A percentile compares a stretch with the other conserved stretches of the same genome.
These are phyloP conservation scores for Sordariomycetes sp. DNA, from an alignment of 2,329 filamentous ascomycete genomes.

Conservation along the genomic window DNA sequence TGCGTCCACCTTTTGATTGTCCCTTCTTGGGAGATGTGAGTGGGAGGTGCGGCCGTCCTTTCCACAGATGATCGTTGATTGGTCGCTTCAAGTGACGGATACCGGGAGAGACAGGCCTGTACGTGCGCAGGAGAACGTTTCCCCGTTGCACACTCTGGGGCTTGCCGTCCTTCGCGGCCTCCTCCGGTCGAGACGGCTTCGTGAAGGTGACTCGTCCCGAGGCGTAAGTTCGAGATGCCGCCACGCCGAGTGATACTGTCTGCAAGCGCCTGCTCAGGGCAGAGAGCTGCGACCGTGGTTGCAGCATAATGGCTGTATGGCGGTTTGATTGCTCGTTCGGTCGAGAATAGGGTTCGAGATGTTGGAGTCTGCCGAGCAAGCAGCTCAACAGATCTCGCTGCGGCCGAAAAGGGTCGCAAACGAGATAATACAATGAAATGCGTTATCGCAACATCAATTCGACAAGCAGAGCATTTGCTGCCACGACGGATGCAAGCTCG, in stretches of 20 bases:
- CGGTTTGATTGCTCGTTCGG: background rate
- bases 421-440: too few species aligned
- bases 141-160: constrained; percentile 4
- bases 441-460: too few species aligned
- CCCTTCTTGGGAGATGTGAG: constrained; percentile 91
- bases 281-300: constrained; percentile 17
- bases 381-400: too few species aligned
- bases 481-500: too few species aligned
- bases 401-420: too few species aligned
- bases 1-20: constrained; percentile 85
- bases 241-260: constrained; percentile 15
- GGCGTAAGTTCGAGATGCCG: constrained; percentile 19
- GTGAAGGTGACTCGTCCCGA: constrained; percentile 10
- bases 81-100: constrained; percentile 83
- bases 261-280: constrained; percentile 17
- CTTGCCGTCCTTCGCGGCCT: constrained; percentile 4
- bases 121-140: constrained; percentile 56
- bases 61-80: constrained; percentile 95
- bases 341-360: too few species aligned
- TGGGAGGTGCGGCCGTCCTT: constrained; percentile 72
- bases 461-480: too few species aligned
- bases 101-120: constrained; percentile 90
- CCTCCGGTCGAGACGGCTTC: constrained; percentile 3
- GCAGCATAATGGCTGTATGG: constrained; percentile 16
- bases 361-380: too few species aligned